Evolutionary conservation across 495 filamentous ascomycete species (phyloP).

Genomic region (Xylaria palmicola): DNA sequence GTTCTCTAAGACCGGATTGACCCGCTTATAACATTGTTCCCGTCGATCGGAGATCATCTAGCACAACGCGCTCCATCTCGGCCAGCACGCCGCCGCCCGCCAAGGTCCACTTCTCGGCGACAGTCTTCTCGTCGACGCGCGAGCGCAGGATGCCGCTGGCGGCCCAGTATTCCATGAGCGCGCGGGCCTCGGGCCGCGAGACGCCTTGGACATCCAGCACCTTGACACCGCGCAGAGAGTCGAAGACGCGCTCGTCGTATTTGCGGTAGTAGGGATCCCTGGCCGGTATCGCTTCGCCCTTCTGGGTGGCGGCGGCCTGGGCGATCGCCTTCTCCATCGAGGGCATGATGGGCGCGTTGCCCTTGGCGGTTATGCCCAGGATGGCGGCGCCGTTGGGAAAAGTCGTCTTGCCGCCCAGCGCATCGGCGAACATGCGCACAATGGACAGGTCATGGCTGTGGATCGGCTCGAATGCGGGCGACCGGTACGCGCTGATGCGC

Average conservation of each 20-base stretch:
- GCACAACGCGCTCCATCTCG: constrained; percentile 69
- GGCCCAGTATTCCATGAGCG: constrained; percentile 91
- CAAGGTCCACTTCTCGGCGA: constrained; percentile 83
- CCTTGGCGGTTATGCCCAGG: constrained; percentile 67
- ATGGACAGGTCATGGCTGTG: constrained; percentile 85
- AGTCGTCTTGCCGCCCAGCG: constrained; percentile 56
- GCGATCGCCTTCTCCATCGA: constrained; percentile 65
- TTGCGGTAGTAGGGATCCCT: constrained; percentile 61
- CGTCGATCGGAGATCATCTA: constrained; percentile 28
- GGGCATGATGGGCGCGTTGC: constrained; percentile 60
- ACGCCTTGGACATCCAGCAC: constrained; percentile 60
- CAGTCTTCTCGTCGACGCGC: constrained; percentile 65
- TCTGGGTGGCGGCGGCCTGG: constrained; percentile 46
- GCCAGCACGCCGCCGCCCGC: constrained; percentile 79
- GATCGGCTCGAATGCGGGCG: constrained; percentile 63
- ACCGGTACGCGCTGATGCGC: constrained; percentile 68
- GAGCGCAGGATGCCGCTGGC: constrained; percentile 75
- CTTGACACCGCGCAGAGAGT: constrained; percentile 53
- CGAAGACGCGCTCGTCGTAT: constrained; percentile 65
- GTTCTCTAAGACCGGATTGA: too few species aligned
- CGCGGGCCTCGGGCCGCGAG: constrained; percentile 70
- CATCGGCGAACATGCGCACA: constrained; percentile 69
- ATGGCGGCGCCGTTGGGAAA: constrained; percentile 79
- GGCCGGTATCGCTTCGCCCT: constrained; percentile 47
- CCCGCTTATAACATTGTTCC: neutral